phyloP scores from a whole-genome alignment of 1,284 basidiomycete species.

The Malassezia furfur region DNA sequence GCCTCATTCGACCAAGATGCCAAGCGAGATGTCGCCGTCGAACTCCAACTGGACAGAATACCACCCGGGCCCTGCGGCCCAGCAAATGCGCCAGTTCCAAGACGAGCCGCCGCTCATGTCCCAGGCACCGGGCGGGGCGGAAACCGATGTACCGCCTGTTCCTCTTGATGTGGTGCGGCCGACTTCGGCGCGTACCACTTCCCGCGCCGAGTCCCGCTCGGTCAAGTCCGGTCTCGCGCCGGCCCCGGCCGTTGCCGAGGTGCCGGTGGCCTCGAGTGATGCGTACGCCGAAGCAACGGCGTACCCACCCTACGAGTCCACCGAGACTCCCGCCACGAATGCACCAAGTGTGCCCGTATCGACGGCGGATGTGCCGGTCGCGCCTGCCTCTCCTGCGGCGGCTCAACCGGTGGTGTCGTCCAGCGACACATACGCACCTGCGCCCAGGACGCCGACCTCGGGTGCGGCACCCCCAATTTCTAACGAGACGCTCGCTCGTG shows the following conservation, averaged over 20 bases:
- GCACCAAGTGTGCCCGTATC: no score
- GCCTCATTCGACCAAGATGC: neutral
- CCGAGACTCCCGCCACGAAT: neutral
- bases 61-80: neutral
- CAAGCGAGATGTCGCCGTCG: neutral
- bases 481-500: neutral
- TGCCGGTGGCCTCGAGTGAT: neutral
- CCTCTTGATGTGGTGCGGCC: neutral
- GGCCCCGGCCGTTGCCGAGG: neutral
- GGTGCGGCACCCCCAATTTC: neutral
- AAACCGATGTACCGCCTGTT: neutral
- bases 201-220: no score
- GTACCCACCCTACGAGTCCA: neutral
- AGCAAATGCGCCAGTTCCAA: neutral
- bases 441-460: neutral
- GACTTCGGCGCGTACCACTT: neutral
- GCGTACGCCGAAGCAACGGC: neutral
- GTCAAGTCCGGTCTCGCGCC: neutral
- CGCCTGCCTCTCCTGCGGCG: no score
- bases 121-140: no score
- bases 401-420: no score
- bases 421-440: neutral
- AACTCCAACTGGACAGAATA: neutral
- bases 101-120: neutral
- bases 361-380: no score